Conservation (phyloP, 2,329 filamentous ascomycete genomes). For the Penicillium brasilianum region DNA sequence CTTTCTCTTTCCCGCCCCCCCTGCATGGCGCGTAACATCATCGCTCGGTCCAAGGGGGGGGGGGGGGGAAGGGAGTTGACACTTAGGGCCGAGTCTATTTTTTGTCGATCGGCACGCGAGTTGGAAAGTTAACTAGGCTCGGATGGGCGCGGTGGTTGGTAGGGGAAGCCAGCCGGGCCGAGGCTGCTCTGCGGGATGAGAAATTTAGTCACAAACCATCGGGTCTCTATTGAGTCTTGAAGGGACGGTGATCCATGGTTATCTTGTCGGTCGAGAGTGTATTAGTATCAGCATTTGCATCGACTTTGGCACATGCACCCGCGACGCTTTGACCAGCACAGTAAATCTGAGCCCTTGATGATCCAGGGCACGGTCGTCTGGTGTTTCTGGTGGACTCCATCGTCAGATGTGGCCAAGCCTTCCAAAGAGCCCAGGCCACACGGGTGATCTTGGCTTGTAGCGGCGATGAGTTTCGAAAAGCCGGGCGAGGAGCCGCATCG, state of each 20-base stretch:
- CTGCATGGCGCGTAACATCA: conserved; percentile 6
- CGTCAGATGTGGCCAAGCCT: not conserved
- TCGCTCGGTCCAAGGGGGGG: conserved; percentile 17
- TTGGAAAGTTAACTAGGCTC: conserved; percentile 7
- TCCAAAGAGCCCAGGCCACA: not conserved
- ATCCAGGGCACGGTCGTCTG: not conserved
- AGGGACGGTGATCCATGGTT: not conserved
- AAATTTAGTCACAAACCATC: not conserved
- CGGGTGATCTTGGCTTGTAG: not conserved
- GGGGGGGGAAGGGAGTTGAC: conserved; percentile 20
- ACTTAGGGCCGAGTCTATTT: conserved; percentile 23
- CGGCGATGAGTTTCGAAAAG: conserved; percentile 4
- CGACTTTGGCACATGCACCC: not conserved
- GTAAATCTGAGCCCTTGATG: no score
- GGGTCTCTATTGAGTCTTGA: no score
- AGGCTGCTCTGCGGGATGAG: not conserved
- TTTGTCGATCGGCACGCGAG: conserved; percentile 20
- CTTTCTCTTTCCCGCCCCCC: not conserved
- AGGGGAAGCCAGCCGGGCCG: not conserved
- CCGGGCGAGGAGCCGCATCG: conserved; percentile 19
- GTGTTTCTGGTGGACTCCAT: no score
- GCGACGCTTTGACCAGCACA: no score
- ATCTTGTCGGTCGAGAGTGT: not conserved
- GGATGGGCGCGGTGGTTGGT: not conserved
- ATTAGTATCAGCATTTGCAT: not conserved